Conservation (phyloP, 1,284 basidiomycete genomes). For the Marasmius fiardii region DNA sequence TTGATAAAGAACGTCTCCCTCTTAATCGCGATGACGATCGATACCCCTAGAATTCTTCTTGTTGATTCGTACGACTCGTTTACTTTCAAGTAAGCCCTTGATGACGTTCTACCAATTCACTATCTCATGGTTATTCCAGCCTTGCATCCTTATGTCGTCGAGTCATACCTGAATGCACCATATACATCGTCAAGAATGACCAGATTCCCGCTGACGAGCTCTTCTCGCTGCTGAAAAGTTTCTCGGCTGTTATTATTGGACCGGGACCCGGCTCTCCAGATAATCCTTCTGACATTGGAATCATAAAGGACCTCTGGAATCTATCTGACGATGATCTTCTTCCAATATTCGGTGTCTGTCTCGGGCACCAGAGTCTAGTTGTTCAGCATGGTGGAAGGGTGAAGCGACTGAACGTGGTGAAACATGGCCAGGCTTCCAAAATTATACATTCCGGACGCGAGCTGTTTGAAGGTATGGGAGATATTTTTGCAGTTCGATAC, state of each 20-base stretch:
- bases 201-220: conserved; percentile 48
- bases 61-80: conserved; percentile 87
- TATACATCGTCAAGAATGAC: conserved; percentile 75
- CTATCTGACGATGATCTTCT: conserved; percentile 47
- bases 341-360: conserved; percentile 86
- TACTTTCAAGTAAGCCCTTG: conserved; percentile 69
- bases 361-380: conserved; percentile 90
- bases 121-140: conserved; percentile 28
- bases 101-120: neutral
- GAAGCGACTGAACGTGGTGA: conserved; percentile 53
- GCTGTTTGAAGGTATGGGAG: conserved; percentile 60
- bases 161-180: conserved; percentile 52
- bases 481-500: conserved; percentile 81
- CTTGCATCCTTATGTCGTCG: conserved; percentile 61
- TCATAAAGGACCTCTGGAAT: conserved; percentile 67
- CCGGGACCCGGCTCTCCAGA: conserved; percentile 83
- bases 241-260: conserved; percentile 70
- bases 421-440: conserved; percentile 79
- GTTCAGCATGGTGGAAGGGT: conserved; percentile 71
- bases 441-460: conserved; percentile 55
- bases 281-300: conserved; percentile 56
- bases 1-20: neutral
- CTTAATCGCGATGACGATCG: conserved; percentile 26
- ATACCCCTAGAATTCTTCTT: conserved; percentile 51
- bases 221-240: conserved; percentile 48